phyloP scores from a whole-genome alignment of 768 basidiomycete species.

The Coprinopsis sp. region DNA sequence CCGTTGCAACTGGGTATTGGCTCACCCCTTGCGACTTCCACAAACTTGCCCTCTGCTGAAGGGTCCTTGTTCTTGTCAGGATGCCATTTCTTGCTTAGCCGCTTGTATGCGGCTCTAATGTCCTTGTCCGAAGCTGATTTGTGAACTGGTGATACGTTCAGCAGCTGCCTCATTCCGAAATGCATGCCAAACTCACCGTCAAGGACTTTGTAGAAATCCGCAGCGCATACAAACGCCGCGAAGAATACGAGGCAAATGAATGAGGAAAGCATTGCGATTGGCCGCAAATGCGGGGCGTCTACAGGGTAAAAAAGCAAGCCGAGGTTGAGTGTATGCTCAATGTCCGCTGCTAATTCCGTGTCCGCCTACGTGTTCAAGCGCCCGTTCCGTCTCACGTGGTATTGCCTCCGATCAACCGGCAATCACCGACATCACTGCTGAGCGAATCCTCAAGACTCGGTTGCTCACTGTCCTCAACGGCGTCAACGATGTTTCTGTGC shows the following conservation, averaged over 20 bases:
- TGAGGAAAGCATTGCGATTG: conserved; percentile 29
- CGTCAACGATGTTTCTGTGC: conserved; percentile 8
- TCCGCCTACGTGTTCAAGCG: conserved; percentile 26
- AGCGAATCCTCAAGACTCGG: background rate
- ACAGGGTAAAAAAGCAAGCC: conserved; percentile 10
- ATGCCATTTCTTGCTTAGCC: conserved; percentile 82
- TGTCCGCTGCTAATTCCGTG: conserved; percentile 11
- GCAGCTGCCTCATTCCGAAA: background rate
- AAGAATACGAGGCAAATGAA: conserved; percentile 35
- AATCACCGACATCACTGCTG: background rate
- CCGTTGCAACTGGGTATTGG: background rate
- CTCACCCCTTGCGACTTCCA: conserved; percentile 86
- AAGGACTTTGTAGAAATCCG: conserved; percentile 78
- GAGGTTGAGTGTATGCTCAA: conserved; percentile 2
- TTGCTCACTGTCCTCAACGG: background rate
- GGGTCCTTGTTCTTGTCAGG: conserved; percentile 94
- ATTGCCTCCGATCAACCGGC: background rate
- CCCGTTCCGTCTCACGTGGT: no score
- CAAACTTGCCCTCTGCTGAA: conserved; percentile 79
- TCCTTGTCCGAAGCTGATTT: conserved; percentile 82
- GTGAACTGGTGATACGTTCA: conserved; percentile 40
- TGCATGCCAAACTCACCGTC: conserved; percentile 53
- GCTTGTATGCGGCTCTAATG: conserved; percentile 89
- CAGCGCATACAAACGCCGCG: conserved; percentile 41
- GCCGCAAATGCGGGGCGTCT: conserved; percentile 11